Evolutionary conservation across 2,329 filamentous ascomycete species (phyloP), one percentile per base, ranked within the genome.

Genomic region (Bipolaris cookei): DNA sequence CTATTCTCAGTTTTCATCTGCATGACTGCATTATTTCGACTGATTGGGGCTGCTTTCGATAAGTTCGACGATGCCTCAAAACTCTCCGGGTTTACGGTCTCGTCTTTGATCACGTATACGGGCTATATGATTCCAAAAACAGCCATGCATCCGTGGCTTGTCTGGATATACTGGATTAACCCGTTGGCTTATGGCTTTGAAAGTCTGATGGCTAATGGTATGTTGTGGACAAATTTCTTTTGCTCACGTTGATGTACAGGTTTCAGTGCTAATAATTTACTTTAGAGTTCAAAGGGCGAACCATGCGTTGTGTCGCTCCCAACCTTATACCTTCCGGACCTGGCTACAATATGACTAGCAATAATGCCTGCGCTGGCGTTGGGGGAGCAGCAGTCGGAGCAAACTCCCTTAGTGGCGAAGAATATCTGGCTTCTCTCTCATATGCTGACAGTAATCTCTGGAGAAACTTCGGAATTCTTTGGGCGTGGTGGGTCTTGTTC

Each of bases 11-110:
- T 56, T 10, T 43, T 79, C 1, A 73, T 59, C 25, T 51, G 39
- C 11, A 94, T 94, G 90, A 91, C 88, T 23, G 91, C 91, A 83
- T 82, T 92, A 52, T 95, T 94, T 82, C 84, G 90, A 35, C 87
- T 86, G 10, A 89, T 95, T 59, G 91, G 84, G 16, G 87, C 89
- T 1, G 77, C 80, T 85, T 14, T 91, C 89, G 11, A 83, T 85
- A 55, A 88, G 86, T 3, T 76, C 81, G 42, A 80, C 77, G n/a
- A 81, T 80, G 69, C 83, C 77, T 53, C 83, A n/a, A 76, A 85
- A 72, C 79, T 80, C 1, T 81, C 82, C 0, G 78, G 82, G 1
- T 77, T 81, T 11, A 72, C 83, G 18, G 68, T 84, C 49, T 82
- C 81, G 28, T 81, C 89, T 32, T 80, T 90, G 70, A 50, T 62